Base-by-base conservation (phyloP, 2,329 filamentous ascomycete genomes). In the Helicocarpus griseus region DNA sequence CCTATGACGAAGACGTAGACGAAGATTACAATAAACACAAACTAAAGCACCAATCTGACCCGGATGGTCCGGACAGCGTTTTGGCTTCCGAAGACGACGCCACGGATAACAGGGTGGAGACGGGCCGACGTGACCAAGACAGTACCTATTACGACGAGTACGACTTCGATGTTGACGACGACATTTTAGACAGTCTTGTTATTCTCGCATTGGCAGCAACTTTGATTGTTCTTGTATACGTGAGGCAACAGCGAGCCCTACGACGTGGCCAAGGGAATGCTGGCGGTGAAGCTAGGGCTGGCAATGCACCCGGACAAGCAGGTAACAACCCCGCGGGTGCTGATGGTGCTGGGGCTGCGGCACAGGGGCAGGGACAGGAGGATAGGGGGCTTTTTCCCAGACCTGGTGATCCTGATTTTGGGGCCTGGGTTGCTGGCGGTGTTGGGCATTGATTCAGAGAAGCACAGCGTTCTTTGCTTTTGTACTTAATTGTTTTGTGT, bases 181-280 rank as follows among this genome's bases (percentile, higher is more conserved):
- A 88, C 11, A 73, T 95, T 14, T 58, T 96, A 9, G 93, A 97
- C 68, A 91, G 86, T 40, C 69, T 96, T 22, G 74, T 95, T 41
- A 94, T 98, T 55, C 75, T 96, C 13, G 84, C 80, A 1, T 72
- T 97, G 13, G 84, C 87, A 0, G 82, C 83, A 13, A 81, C 82
- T 0, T 75, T 97, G 50, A 81, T 86, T 0, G 80, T 87, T 49
- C 73, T 97, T 29, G 77, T 97, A 14, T 95, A 89, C 68, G 91
- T 93, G 66, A 77, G 87, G 19, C 83, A 88, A 56, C 82, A 81
- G 63, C 74, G 82, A 54, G 85, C 88, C 62, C 74, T 83, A 58
- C 68, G 70, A 57, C 58, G 59, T 31, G 56, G 48, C n/a, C 57
- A 41, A 48, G 13, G 28, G 3, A 49, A 47, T 38, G 53, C 47